phyloP scores from a whole-genome alignment of 2,329 filamentous ascomycete species.

The Botrytis elliptica region DNA sequence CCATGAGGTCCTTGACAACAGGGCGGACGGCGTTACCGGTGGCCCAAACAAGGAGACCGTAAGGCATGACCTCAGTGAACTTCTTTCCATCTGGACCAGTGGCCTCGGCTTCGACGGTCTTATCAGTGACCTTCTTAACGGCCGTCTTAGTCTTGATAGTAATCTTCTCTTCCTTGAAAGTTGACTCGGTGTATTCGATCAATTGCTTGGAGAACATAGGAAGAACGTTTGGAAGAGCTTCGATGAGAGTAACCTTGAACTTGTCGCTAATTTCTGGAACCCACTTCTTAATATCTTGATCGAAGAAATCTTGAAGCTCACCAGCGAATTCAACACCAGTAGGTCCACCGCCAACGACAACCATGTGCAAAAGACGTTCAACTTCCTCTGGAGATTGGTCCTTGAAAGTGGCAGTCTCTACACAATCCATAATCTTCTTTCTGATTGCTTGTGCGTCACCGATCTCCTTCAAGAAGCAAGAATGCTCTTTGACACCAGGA shows the following conservation, averaged over 20 bases:
- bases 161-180: conserved; percentile 98
- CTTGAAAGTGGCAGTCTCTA: conserved; percentile 98
- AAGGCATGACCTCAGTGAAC: conserved; percentile 77
- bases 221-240: conserved; percentile 92
- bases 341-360: conserved; percentile 88
- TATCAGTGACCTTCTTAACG: conserved; percentile 95
- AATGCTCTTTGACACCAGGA: conserved; percentile 89
- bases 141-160: conserved; percentile 97
- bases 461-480: conserved; percentile 98
- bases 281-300: conserved; percentile 96
- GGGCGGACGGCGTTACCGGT: conserved; percentile 93
- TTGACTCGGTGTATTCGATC: conserved; percentile 99
- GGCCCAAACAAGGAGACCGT: conserved; percentile 95
- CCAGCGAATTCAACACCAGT: conserved; percentile 98
- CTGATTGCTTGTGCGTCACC: conserved; percentile 92
- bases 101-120: conserved; percentile 86
- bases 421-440: conserved; percentile 99
- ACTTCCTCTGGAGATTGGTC: conserved; percentile 85
- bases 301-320: conserved; percentile 98
- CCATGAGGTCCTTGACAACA: conserved; percentile 87
- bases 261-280: conserved; percentile 91
- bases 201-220: conserved; percentile 99
- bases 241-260: conserved; percentile 96
- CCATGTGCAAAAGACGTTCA: conserved; percentile 96
- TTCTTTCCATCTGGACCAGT: conserved; percentile 82